Percentiles rank a stretch among this genome's conserved stretches.
phyloP scores from a whole-genome alignment of 2,329 filamentous ascomycete genomes.

The Phyllosticta ampelicida region DNA sequence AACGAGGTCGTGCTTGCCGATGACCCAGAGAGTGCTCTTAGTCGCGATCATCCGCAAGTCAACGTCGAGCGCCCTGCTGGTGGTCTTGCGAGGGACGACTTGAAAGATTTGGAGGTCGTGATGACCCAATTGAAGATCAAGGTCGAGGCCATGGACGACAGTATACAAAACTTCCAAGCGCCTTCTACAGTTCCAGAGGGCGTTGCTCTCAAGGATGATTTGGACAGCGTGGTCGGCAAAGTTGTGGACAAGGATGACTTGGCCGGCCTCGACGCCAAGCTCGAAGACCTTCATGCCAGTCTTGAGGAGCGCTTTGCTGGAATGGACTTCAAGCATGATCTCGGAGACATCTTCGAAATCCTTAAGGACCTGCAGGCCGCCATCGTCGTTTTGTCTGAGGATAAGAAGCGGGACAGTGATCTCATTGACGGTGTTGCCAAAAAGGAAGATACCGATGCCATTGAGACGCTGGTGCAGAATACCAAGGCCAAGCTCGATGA shows the following conservation, averaged over 20 bases:
- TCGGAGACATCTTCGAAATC: slow-evolving; percentile 35
- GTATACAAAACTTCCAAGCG: slow-evolving; percentile 36
- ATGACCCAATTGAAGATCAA: slow-evolving; percentile 76
- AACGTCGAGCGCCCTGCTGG: not conserved
- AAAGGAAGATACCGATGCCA: slow-evolving; percentile 79
- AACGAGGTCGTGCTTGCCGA: slow-evolving; percentile 49
- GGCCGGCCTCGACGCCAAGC: slow-evolving; percentile 28
- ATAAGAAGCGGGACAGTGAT: slow-evolving; percentile 13
- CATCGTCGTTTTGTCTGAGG: slow-evolving; percentile 37
- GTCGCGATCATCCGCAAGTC: slow-evolving; percentile 21
- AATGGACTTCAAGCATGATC: slow-evolving; percentile 36
- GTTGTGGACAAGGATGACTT: slow-evolving; percentile 39
- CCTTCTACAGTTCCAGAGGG: slow-evolving; percentile 28
- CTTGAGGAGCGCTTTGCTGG: slow-evolving; percentile 23
- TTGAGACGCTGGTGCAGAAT: slow-evolving; percentile 82
- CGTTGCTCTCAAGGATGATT: slow-evolving; percentile 36
- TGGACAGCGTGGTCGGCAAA: slow-evolving; percentile 34
- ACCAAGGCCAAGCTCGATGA: slow-evolving; percentile 84
- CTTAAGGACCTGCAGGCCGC: slow-evolving; percentile 49
- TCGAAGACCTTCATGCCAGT: not conserved
- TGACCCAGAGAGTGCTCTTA: slow-evolving; percentile 36
- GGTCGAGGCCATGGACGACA: slow-evolving; percentile 63
- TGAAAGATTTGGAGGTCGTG: slow-evolving; percentile 75
- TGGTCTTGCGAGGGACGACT: slow-evolving; percentile 57
- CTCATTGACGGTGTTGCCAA: slow-evolving; percentile 46